These are phyloP conservation scores for Cryomyces antarcticus DNA, from an alignment of 495 filamentous ascomycete species.

Conservation along the genomic window DNA sequence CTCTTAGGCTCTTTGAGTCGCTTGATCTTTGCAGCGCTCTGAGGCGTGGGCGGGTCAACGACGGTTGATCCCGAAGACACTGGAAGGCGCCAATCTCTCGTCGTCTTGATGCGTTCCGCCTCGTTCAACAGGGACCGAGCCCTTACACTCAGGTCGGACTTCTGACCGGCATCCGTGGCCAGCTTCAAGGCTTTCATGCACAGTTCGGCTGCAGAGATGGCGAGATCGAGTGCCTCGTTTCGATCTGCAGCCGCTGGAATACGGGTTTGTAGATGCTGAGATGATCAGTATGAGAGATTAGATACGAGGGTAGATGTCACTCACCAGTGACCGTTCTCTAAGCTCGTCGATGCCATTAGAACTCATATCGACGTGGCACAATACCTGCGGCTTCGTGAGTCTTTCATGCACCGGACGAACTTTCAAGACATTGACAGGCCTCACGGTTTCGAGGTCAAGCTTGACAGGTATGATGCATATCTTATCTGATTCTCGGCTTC, in stretches of 20 bases:
- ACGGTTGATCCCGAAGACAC: neutral
- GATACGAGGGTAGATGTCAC: neutral
- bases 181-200: constrained; percentile 53
- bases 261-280: constrained; percentile 38
- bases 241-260: constrained; percentile 34
- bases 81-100: constrained; percentile 1
- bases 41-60: neutral
- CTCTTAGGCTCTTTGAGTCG: constrained; percentile 26
- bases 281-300: neutral
- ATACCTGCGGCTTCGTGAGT: no score
- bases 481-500: no score
- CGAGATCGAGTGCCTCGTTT: constrained; percentile 47
- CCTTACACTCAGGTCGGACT: constrained; percentile 36
- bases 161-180: constrained; percentile 31
- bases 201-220: constrained; percentile 53
- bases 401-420: no score
- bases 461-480: no score
- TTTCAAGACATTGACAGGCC: no score
- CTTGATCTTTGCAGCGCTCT: neutral
- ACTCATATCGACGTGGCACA: no score
- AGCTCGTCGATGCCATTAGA: no score
- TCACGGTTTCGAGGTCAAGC: no score
- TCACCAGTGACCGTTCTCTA: neutral
- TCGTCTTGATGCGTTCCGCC: constrained; percentile 53
- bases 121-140: constrained; percentile 42